Percentiles rank a stretch among this genome's conserved stretches.
Conservation (phyloP, 306 rosid species). For the Acacia confusa region DNA sequence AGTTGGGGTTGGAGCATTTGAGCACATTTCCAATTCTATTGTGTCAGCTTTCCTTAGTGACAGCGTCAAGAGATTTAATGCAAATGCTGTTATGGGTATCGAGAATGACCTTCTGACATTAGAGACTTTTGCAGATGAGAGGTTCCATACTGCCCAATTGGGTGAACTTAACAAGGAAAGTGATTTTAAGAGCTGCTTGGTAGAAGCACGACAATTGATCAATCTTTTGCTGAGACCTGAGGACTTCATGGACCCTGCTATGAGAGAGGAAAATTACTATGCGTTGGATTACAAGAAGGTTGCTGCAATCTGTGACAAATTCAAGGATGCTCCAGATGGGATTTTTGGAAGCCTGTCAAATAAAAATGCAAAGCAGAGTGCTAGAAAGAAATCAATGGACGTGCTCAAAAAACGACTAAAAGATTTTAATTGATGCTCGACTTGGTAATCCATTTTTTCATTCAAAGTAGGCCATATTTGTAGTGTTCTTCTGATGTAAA, state of each 20-base stretch:
- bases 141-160: slow-evolving; percentile 63
- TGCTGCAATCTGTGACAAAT: slow-evolving; percentile 75
- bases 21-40: slow-evolving; percentile 67
- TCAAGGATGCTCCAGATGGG: slow-evolving; percentile 83
- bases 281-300: slow-evolving; percentile 84
- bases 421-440: slow-evolving; percentile 68
- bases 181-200: slow-evolving; percentile 55
- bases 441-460: slow-evolving; percentile 27
- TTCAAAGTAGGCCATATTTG: background rate
- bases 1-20: slow-evolving; percentile 82
- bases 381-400: slow-evolving; percentile 90
- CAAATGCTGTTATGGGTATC: slow-evolving; percentile 55
- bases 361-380: slow-evolving; percentile 60
- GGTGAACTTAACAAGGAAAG: slow-evolving; percentile 58
- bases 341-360: slow-evolving; percentile 83
- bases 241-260: slow-evolving; percentile 93
- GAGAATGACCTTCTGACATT: slow-evolving; percentile 56
- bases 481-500: background rate
- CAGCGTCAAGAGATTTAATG: slow-evolving; percentile 80
- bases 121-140: slow-evolving; percentile 75
- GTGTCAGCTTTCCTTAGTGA: slow-evolving; percentile 75
- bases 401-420: slow-evolving; percentile 81
- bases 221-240: slow-evolving; percentile 90
- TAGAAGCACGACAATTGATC: slow-evolving; percentile 75
- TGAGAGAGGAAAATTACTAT: slow-evolving; percentile 73